These are phyloP conservation scores for Lentinus tigrinus DNA, from an alignment of 768 basidiomycete genomes.

Conservation along the genomic window DNA sequence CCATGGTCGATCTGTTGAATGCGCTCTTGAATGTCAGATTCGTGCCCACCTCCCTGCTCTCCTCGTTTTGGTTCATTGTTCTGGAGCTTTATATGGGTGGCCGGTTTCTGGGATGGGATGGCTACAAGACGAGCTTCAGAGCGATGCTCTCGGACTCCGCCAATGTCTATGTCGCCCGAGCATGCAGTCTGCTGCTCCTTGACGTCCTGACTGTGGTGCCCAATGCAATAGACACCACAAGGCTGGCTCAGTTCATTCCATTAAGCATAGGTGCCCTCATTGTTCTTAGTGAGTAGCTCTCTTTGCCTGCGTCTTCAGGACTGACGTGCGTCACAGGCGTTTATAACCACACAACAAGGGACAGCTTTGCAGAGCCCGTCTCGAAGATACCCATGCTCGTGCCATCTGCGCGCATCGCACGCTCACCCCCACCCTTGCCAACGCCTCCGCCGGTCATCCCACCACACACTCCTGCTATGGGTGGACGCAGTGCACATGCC, in stretches of 20 bases:
- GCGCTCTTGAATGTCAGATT: conserved; percentile 34
- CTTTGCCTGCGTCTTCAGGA: no score
- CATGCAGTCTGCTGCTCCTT: conserved; percentile 41
- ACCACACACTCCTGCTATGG: background rate
- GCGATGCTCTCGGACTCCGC: conserved; percentile 19
- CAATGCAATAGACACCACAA: conserved; percentile 31
- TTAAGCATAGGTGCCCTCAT: conserved; percentile 40
- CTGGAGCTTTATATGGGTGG: conserved; percentile 39
- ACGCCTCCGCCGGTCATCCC: background rate
- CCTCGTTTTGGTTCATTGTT: conserved; percentile 33
- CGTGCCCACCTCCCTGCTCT: conserved; percentile 37
- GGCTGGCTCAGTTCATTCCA: conserved; percentile 41
- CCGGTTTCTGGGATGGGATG: conserved; percentile 33
- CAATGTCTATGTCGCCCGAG: conserved; percentile 34
- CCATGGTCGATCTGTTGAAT: background rate
- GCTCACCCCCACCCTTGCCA: background rate
- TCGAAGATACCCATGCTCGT: background rate
- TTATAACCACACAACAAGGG: conserved; percentile 13
- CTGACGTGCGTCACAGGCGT: conserved; percentile 8
- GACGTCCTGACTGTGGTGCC: conserved; percentile 43
- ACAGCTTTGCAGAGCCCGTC: background rate
- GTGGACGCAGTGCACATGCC: background rate
- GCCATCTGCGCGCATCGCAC: background rate
- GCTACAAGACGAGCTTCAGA: conserved; percentile 16
- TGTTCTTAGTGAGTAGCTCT: conserved; percentile 37